Conservation (phyloP, 345 rosid species). For the Punica granatum region DNA sequence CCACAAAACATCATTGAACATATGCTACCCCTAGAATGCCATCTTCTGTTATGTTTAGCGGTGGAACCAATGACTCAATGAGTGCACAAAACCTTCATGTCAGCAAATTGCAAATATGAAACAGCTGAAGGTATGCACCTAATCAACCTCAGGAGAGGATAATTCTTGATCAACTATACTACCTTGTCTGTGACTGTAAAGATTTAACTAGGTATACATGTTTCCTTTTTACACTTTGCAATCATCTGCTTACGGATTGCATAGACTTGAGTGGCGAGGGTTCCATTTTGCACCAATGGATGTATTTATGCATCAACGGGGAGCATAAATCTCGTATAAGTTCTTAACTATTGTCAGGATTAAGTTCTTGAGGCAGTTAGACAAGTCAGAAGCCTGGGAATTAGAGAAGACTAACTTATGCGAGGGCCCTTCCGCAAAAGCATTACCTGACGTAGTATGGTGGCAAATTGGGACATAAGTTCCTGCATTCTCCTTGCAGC, state of each 20-base stretch:
- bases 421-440: not conserved
- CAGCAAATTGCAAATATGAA: too few species aligned
- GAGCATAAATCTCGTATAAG: not conserved
- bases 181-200: too few species aligned
- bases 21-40: too few species aligned
- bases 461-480: slow-evolving; percentile 67
- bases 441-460: slow-evolving; percentile 47
- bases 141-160: too few species aligned
- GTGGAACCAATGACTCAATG: too few species aligned
- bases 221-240: not conserved
- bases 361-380: not conserved
- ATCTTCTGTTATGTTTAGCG: too few species aligned
- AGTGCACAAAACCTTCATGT: too few species aligned
- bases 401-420: not conserved
- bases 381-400: not conserved
- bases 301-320: not conserved
- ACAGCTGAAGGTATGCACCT: too few species aligned
- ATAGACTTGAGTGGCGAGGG: not conserved
- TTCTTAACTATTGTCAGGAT: not conserved
- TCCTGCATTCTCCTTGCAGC: slow-evolving; percentile 88
- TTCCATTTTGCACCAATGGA: not conserved
- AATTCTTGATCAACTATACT: too few species aligned
- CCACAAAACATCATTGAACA: too few species aligned
- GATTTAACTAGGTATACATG: too few species aligned
- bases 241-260: not conserved